Conservation (phyloP, 129 eudicot species). For the Flaveria trinervia region DNA sequence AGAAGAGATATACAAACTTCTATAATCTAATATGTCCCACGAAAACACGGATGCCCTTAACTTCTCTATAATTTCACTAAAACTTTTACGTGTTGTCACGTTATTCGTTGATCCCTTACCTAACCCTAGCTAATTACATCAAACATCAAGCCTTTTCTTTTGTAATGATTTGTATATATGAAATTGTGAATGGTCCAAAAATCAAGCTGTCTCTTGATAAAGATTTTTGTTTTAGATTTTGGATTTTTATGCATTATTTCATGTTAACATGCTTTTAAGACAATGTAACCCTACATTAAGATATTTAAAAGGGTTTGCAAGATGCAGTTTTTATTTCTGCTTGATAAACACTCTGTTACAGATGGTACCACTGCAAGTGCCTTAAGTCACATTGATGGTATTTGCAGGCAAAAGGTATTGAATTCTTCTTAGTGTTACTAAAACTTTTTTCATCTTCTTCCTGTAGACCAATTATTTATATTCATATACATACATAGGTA, state of each 20-base stretch:
- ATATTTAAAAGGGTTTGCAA: constrained; percentile 20
- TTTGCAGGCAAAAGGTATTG: constrained; percentile 27
- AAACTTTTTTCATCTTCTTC: constrained; percentile 6
- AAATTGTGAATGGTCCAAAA: constrained; percentile 42
- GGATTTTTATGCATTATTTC: constrained; percentile 14
- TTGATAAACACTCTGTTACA: not conserved
- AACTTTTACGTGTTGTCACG: constrained; percentile 30
- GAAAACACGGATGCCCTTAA: constrained; percentile 23
- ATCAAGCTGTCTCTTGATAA: constrained; percentile 30
- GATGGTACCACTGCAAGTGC: constrained; percentile 13
- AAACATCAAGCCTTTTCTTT: constrained; percentile 28
- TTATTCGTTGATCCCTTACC: constrained; percentile 15
- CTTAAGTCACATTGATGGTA: constrained; percentile 19
- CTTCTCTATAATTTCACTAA: constrained; percentile 19
- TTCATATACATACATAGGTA: not conserved
- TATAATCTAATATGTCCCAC: constrained; percentile 31
- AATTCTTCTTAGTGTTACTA: constrained; percentile 19
- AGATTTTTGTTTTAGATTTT: constrained; percentile 31
- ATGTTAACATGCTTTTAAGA: constrained; percentile 27
- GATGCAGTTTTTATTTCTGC: constrained; percentile 16
- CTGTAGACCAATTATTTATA: not conserved
- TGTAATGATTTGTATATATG: constrained; percentile 25
- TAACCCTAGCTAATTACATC: constrained; percentile 20
- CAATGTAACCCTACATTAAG: constrained; percentile 30
- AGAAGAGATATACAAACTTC: constrained; percentile 19